These are phyloP conservation scores for Phanerodontia chrysosporium DNA, from an alignment of 768 basidiomycete genomes.

Conservation along the genomic window DNA sequence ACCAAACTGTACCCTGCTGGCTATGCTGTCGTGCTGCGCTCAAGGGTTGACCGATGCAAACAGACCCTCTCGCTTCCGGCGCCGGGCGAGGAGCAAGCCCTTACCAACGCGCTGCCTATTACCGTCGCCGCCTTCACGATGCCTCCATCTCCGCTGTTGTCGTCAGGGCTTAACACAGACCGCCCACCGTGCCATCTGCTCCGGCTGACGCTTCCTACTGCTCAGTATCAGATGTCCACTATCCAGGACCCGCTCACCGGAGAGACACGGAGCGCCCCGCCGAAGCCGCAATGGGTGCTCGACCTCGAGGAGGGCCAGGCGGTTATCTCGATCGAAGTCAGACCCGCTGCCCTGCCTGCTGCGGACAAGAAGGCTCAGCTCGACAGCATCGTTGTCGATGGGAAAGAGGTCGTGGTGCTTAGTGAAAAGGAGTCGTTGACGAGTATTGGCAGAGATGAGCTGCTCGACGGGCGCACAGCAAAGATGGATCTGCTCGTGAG, in stretches of 20 bases:
- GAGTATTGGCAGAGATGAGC: constrained; percentile 66
- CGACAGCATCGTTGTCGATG: constrained; percentile 40
- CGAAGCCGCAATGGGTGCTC: constrained; percentile 69
- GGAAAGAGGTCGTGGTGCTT: constrained; percentile 40
- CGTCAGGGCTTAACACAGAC: constrained; percentile 56
- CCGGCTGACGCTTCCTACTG: constrained; percentile 75
- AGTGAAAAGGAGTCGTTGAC: constrained; percentile 77
- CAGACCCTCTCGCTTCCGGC: constrained; percentile 33
- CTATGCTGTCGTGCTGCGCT: constrained; percentile 52
- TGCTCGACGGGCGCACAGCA: constrained; percentile 65
- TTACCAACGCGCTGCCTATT: constrained; percentile 40
- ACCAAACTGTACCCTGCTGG: constrained; percentile 76
- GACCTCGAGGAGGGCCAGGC: constrained; percentile 59
- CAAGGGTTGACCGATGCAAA: constrained; percentile 36
- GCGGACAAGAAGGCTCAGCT: constrained; percentile 25
- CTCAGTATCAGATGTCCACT: constrained; percentile 71
- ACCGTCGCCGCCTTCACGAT: constrained; percentile 64
- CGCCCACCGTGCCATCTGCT: constrained; percentile 67
- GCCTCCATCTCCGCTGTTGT: constrained; percentile 78
- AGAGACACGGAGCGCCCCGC: constrained; percentile 52
- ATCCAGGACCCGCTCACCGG: constrained; percentile 81
- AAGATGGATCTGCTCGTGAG: constrained; percentile 67
- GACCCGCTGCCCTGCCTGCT: constrained; percentile 35
- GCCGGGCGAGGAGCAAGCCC: constrained; percentile 6
- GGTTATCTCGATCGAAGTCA: constrained; percentile 53